A percentile compares a stretch with the other conserved stretches of the same genome.
Conservation (phyloP, 2,329 filamentous ascomycete genomes). For the Fusarium vanettenii region DNA sequence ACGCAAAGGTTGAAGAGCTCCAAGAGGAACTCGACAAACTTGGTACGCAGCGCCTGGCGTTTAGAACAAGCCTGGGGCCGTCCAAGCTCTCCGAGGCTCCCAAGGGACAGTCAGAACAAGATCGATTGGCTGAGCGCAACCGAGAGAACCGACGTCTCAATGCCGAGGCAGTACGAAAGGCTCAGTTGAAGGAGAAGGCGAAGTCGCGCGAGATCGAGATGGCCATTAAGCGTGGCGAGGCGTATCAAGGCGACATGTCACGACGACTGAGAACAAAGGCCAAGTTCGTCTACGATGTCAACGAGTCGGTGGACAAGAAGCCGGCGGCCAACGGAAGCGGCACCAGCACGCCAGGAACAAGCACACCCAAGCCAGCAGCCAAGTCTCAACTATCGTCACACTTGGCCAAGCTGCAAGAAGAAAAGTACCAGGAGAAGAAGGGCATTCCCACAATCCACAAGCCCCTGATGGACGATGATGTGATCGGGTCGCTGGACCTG, state of each 20-base stretch:
- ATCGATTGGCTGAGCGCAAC: slow-evolving; percentile 86
- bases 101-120: slow-evolving; percentile 73
- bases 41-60: slow-evolving; percentile 78
- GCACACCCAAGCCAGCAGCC: slow-evolving; percentile 61
- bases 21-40: slow-evolving; percentile 72
- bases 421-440: slow-evolving; percentile 67
- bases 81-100: slow-evolving; percentile 63
- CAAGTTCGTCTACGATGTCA: slow-evolving; percentile 75
- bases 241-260: slow-evolving; percentile 67
- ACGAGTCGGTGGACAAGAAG: slow-evolving; percentile 60
- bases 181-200: slow-evolving; percentile 83
- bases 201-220: slow-evolving; percentile 70
- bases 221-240: slow-evolving; percentile 72
- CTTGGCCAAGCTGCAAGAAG: slow-evolving; percentile 64
- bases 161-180: slow-evolving; percentile 89
- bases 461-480: slow-evolving; percentile 89
- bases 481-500: slow-evolving; percentile 88
- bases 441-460: slow-evolving; percentile 78
- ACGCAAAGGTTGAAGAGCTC: slow-evolving; percentile 64
- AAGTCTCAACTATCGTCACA: slow-evolving; percentile 61
- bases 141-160: slow-evolving; percentile 85
- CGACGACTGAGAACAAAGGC: slow-evolving; percentile 74
- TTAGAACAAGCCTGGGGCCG: slow-evolving; percentile 71
- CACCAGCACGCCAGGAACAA: slow-evolving; percentile 63
- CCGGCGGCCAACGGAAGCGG: slow-evolving; percentile 62